phyloP scores from a whole-genome alignment of 352 stramenopile species.

The Globisporangium perplexum region DNA sequence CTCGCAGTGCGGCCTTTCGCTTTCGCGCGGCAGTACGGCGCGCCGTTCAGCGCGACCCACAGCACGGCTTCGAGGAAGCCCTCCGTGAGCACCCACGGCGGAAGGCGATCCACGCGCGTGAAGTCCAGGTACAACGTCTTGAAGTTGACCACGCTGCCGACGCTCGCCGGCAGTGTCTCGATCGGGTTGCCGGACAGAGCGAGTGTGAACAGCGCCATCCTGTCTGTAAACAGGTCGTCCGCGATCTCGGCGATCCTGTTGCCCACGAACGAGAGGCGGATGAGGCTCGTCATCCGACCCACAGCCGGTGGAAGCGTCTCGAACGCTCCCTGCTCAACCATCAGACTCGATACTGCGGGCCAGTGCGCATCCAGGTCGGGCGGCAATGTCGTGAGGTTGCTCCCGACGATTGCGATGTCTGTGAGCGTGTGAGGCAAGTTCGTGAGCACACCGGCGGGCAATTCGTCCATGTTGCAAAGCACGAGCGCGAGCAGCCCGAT shows the following conservation, averaged over 20 bases:
- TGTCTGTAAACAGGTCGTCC: constrained; percentile 1
- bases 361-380: constrained; percentile 8
- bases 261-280: constrained; percentile 7
- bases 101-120: constrained; percentile 1
- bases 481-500: constrained; percentile 8
- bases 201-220: constrained; percentile 7
- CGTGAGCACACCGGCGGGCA: constrained; percentile 2
- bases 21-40: constrained; percentile 1
- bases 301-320: neutral
- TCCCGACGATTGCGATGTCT: constrained; percentile 10
- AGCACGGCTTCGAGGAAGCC: constrained; percentile 8
- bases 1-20: neutral
- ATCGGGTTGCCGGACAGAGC: constrained; percentile 9
- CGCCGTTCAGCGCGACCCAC: neutral
- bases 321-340: constrained; percentile 2
- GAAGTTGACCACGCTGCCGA: constrained; percentile 5
- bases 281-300: constrained; percentile 5
- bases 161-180: neutral
- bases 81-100: constrained; percentile 2
- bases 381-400: constrained; percentile 8
- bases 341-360: constrained; percentile 6
- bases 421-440: constrained; percentile 7
- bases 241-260: constrained; percentile 5
- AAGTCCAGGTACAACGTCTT: constrained; percentile 10
- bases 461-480: constrained; percentile 6